A percentile compares a stretch with the other conserved stretches of the same genome.
These are phyloP conservation scores for Chloropicon primus DNA, from an alignment of 139 green algal species.

Conservation along the genomic window DNA sequence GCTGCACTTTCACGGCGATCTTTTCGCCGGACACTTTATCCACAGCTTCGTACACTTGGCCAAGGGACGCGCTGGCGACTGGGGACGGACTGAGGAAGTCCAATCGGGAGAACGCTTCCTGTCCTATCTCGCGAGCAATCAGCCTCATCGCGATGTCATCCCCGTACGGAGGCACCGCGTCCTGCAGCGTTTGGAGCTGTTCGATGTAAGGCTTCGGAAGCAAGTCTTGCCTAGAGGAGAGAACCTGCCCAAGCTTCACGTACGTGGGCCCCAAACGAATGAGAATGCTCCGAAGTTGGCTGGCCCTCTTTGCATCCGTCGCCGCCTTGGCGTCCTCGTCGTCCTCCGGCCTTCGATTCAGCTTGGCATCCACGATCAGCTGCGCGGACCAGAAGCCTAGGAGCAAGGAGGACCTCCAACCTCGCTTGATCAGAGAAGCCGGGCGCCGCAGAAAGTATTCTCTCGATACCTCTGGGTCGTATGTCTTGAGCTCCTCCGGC, in stretches of 20 bases:
- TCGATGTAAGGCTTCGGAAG: slow-evolving; percentile 16
- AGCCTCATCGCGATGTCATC: slow-evolving; percentile 13
- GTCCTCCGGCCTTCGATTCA: slow-evolving; percentile 5
- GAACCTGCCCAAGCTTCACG: slow-evolving; percentile 21
- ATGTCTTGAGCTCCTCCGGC: slow-evolving; percentile 12
- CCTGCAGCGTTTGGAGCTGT: slow-evolving; percentile 16
- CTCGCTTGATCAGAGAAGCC: slow-evolving; percentile 6
- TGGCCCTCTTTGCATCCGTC: slow-evolving; percentile 10
- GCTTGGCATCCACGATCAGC: slow-evolving; percentile 16
- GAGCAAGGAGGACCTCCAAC: background rate
- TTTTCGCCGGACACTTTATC: background rate
- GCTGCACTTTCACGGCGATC: slow-evolving; percentile 29
- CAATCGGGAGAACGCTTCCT: background rate
- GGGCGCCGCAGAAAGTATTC: slow-evolving; percentile 16
- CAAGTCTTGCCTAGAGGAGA: slow-evolving; percentile 13
- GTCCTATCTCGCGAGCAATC: slow-evolving; percentile 7
- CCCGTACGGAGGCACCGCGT: slow-evolving; percentile 19
- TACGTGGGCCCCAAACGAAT: slow-evolving; percentile 17
- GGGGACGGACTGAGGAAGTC: background rate
- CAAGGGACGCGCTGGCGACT: slow-evolving; percentile 16
- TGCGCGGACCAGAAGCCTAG: slow-evolving; percentile 5
- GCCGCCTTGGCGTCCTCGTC: background rate
- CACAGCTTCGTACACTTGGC: slow-evolving; percentile 16
- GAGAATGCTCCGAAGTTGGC: slow-evolving; percentile 10
- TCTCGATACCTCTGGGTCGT: slow-evolving; percentile 7